Conservation (phyloP, 2,329 filamentous ascomycete species). For the Domatiomyces globalis region DNA sequence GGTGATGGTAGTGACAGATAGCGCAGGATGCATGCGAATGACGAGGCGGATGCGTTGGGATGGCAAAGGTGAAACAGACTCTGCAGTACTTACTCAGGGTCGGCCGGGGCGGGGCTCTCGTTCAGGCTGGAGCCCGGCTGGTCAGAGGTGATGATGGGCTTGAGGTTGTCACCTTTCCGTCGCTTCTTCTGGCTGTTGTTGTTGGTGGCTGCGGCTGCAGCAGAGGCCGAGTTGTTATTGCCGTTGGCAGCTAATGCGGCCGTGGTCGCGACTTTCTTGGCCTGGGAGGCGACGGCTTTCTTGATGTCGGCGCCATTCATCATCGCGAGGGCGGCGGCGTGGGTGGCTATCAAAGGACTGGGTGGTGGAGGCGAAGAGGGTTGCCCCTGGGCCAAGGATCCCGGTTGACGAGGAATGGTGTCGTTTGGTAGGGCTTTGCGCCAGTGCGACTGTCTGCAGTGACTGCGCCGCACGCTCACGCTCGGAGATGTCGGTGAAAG, state of each 20-base stretch:
- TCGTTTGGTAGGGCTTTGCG: not conserved
- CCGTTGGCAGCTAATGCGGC: conserved; percentile 35
- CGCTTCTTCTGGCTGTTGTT: conserved; percentile 48
- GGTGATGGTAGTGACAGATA: not conserved
- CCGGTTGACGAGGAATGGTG: not conserved
- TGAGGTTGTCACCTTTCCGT: conserved; percentile 49
- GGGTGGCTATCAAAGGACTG: conserved; percentile 9
- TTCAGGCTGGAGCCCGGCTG: conserved; percentile 20
- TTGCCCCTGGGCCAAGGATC: conserved; percentile 1
- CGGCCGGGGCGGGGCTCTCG: conserved; percentile 28
- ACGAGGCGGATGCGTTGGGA: conserved; percentile 1
- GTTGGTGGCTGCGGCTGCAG: not conserved
- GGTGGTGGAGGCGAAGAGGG: conserved; percentile 3
- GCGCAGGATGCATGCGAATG: not conserved
- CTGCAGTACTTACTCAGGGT: conserved; percentile 16
- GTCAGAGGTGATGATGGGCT: conserved; percentile 54
- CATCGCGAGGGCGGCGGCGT: conserved; percentile 22
- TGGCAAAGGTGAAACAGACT: conserved; percentile 3
- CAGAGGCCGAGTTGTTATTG: not conserved
- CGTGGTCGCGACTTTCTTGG: conserved; percentile 46
- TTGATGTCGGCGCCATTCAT: conserved; percentile 53
- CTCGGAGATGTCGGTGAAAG: not conserved
- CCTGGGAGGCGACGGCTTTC: conserved; percentile 51
- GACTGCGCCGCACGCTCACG: not conserved
- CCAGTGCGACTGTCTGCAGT: not conserved